Conservation (phyloP, 441 rosid genomes). For the Gossypium schwendimanii region DNA sequence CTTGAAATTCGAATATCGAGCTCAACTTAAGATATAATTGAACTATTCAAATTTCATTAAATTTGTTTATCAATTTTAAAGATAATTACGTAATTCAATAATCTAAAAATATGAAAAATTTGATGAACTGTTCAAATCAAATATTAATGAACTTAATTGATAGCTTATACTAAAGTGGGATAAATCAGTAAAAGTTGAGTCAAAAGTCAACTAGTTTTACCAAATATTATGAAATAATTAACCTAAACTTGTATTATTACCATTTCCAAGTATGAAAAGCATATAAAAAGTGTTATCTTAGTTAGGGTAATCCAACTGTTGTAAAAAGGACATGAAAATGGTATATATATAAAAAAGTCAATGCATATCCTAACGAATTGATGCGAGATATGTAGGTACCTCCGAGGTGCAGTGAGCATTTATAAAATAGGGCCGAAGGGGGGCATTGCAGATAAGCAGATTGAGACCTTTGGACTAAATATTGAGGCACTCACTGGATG, state of each 20-base stretch:
- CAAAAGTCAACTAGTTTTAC: neutral
- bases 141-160: neutral
- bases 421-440: neutral
- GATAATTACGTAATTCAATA: too few species aligned
- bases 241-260: neutral
- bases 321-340: neutral
- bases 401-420: neutral
- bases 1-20: too few species aligned
- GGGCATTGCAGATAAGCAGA: neutral
- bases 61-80: too few species aligned
- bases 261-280: neutral
- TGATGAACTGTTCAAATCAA: too few species aligned
- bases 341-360: neutral
- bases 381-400: neutral
- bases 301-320: conserved; percentile 6
- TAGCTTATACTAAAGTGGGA: neutral
- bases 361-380: neutral
- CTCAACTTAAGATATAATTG: too few species aligned
- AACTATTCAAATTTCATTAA: too few species aligned
- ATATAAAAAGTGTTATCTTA: neutral
- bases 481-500: neutral
- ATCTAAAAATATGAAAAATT: too few species aligned
- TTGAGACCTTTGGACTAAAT: neutral
- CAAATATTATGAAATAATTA: neutral
- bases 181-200: neutral